Evolutionary conservation across 2,329 filamentous ascomycete species (phyloP), one percentile per base, ranked within the genome.

Genomic region (Epichloe amarillans): DNA sequence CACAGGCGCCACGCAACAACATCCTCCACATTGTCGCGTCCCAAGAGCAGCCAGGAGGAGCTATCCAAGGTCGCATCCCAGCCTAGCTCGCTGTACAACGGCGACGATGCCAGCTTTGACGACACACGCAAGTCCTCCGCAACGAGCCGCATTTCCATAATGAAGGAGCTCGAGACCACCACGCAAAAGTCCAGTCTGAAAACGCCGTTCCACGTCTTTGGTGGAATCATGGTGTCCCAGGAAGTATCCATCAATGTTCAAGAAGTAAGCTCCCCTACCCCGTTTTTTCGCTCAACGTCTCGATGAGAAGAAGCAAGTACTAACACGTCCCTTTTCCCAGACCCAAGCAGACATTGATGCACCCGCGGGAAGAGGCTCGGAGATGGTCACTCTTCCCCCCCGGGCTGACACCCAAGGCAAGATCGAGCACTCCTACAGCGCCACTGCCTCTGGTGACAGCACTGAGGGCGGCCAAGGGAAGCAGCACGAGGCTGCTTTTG

Each of bases 161-260:
- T 37, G 42, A 60, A 45, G 38, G 61, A 46, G 53, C 58, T 40
- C 56, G 41, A 23, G n/a, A 19, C 15, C 35, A 47, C 3, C 39
- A 47, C 14, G n/a, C 12, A 49, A 23, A 41, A 46, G 17, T 6
- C 30, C 5, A 60, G 23, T 59, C 58, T 17, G 54, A 55, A 19
- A 47, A 55, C 57, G 61, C 45, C 55, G 60, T 53, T 48, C 6
- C 45, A 46, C 21, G 46, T 61, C 8, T 69, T 72, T 47, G 77
- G 78, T 6, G 77, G 79, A 21, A 83, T 83, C 60, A 75, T 82
- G 68, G 74, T 83, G 6, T 78, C 76, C 23, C 76, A 80, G 54
- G 77, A 83, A 57, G 75, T 83, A 50, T 75, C 73, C 7, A 73
- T 83, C n/a, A 72, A 79, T 39, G 62, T 66, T 5, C 58, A 66